These are phyloP conservation scores for Pyrus hybrid DNA, from an alignment of 331 rosid species.

Conservation along the genomic window DNA sequence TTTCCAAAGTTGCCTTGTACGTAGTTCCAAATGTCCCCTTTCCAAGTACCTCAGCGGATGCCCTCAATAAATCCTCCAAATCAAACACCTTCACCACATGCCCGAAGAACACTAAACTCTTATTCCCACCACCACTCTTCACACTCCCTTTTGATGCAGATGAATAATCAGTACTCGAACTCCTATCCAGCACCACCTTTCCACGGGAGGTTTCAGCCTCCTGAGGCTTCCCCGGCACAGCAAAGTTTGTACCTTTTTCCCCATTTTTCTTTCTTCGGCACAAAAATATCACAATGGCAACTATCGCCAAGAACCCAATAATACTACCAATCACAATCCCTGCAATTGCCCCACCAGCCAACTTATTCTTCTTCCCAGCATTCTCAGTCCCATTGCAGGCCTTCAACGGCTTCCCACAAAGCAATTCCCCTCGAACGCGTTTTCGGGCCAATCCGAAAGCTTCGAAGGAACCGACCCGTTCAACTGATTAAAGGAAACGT, in stretches of 20 bases:
- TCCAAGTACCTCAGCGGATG: constrained; percentile 92
- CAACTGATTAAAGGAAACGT: constrained; percentile 52
- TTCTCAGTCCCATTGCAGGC: constrained; percentile 35
- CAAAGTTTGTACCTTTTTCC: constrained; percentile 15
- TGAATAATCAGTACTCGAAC: constrained; percentile 12
- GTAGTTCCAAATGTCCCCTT: constrained; percentile 94
- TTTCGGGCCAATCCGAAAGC: constrained; percentile 30
- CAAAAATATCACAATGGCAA: constrained; percentile 35
- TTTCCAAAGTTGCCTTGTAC: constrained; percentile 69
- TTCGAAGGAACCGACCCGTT: constrained; percentile 60
- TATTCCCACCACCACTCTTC: constrained; percentile 21
- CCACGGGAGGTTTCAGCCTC: constrained; percentile 27
- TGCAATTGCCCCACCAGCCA: constrained; percentile 72
- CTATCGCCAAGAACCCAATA: constrained; percentile 27
- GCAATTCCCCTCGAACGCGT: constrained; percentile 51
- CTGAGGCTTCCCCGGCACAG: not conserved
- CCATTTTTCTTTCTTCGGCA: constrained; percentile 23
- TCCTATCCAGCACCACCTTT: constrained; percentile 14
- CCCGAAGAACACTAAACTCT: constrained; percentile 67
- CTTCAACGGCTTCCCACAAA: constrained; percentile 71
- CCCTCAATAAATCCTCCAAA: constrained; percentile 83
- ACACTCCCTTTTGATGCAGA: constrained; percentile 8
- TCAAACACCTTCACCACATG: constrained; percentile 47
- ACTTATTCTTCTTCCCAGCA: constrained; percentile 11
- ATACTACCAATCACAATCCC: constrained; percentile 72